Percentiles rank a stretch among this genome's conserved stretches.
Conservation (phyloP, 148 eudicot species). For the Camellia sinensis region DNA sequence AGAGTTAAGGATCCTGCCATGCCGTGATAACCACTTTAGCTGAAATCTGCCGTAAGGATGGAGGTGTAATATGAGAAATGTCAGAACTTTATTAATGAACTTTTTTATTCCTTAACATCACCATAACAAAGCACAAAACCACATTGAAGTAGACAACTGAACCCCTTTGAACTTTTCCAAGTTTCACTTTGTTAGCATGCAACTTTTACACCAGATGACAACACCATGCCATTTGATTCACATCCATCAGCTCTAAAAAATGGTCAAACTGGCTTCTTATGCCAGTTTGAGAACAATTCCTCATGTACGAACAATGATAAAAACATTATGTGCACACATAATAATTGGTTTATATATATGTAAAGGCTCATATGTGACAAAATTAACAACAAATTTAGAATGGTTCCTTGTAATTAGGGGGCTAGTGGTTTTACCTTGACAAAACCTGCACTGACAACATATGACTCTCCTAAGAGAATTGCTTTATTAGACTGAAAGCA, state of each 20-base stretch:
- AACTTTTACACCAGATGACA: not conserved
- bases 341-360: no score
- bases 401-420: not conserved
- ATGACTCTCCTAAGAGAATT: conserved; percentile 77
- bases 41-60: no score
- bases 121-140: not conserved
- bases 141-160: not conserved
- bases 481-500: conserved; percentile 70
- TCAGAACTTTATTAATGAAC: no score
- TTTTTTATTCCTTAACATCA: no score
- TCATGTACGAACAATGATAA: not conserved
- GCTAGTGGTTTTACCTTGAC: conserved; percentile 59
- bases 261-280: not conserved
- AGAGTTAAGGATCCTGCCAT: no score
- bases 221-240: not conserved
- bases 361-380: no score
- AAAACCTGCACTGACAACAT: conserved; percentile 71
- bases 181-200: not conserved
- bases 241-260: not conserved
- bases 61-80: no score
- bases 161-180: not conserved
- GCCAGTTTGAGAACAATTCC: not conserved
- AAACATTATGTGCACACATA: not conserved
- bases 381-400: not conserved
- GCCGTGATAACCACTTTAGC: no score